Percentiles rank a stretch among this genome's conserved stretches.
Evolutionary conservation across 2,329 filamentous ascomycete species (phyloP).

Genomic region (Graphilbum fragrans): DNA sequence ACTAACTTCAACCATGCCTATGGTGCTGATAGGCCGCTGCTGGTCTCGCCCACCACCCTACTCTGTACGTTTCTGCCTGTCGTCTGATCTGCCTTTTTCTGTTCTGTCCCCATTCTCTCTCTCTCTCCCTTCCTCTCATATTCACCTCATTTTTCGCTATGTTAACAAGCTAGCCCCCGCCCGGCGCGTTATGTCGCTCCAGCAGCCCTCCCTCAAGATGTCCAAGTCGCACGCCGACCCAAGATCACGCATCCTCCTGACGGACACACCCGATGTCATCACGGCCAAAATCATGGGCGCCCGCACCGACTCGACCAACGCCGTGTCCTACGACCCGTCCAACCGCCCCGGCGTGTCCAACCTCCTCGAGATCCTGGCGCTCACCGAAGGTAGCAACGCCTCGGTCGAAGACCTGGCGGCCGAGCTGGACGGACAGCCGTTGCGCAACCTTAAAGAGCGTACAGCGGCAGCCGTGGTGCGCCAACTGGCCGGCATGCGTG

Average conservation of each 20-base stretch:
- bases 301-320: slow-evolving; percentile 58
- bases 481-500: slow-evolving; percentile 41
- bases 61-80: slow-evolving; percentile 44
- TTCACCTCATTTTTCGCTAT: background rate
- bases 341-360: slow-evolving; percentile 76
- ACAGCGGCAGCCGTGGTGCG: slow-evolving; percentile 45
- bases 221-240: slow-evolving; percentile 71
- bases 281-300: slow-evolving; percentile 57
- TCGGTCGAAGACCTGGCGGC: slow-evolving; percentile 6
- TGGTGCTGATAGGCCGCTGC: slow-evolving; percentile 39
- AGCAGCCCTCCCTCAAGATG: slow-evolving; percentile 74
- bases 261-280: slow-evolving; percentile 54
- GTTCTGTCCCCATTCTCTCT: background rate
- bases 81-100: background rate
- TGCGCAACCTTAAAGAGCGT: slow-evolving; percentile 51
- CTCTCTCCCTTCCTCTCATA: background rate
- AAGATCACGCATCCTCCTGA: slow-evolving; percentile 72
- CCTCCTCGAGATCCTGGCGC: slow-evolving; percentile 66
- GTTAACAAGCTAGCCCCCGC: slow-evolving; percentile 51
- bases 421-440: slow-evolving; percentile 23
- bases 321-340: slow-evolving; percentile 60
- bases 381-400: slow-evolving; percentile 36
- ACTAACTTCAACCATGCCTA: slow-evolving; percentile 68
- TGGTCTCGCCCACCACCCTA: slow-evolving; percentile 52
- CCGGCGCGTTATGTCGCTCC: slow-evolving; percentile 82